Conservation (phyloP, 192 early-diverging fungal genomes). For the Coemansia furcata region DNA sequence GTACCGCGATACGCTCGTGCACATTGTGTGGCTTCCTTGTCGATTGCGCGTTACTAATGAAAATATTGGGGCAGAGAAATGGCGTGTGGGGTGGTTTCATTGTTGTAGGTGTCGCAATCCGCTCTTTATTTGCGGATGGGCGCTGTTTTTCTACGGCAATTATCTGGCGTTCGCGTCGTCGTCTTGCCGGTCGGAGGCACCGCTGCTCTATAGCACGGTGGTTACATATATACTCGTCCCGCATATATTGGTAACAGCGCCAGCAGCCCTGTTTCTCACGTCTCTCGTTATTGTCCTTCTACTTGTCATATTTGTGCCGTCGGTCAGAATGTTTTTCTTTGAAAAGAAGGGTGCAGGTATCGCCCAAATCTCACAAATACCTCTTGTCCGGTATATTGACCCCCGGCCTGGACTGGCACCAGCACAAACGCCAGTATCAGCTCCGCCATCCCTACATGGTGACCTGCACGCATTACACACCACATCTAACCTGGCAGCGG, state of each 20-base stretch:
- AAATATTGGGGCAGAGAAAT: constrained; percentile 3
- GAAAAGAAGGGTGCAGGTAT: constrained; percentile 64
- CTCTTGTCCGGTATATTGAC: constrained; percentile 60
- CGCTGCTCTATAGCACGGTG: constrained; percentile 59
- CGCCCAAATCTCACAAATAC: constrained; percentile 67
- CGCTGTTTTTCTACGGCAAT: constrained; percentile 71
- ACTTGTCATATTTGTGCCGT: constrained; percentile 59
- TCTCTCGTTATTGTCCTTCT: constrained; percentile 56
- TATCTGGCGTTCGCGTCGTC: constrained; percentile 58
- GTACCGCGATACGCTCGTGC: not conserved
- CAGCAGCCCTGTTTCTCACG: constrained; percentile 53
- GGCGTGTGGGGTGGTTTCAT: not conserved
- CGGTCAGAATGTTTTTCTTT: constrained; percentile 62
- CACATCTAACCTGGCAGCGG: constrained; percentile 4
- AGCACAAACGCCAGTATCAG: constrained; percentile 6
- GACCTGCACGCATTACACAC: not conserved
- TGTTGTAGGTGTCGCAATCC: constrained; percentile 58
- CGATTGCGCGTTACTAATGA: not conserved
- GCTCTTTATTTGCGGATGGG: constrained; percentile 59
- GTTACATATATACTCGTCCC: constrained; percentile 67
- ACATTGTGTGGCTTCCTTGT: not conserved
- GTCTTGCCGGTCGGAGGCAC: constrained; percentile 46
- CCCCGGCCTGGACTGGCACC: constrained; percentile 4
- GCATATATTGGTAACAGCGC: constrained; percentile 54
- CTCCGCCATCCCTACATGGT: constrained; percentile 39